Evolutionary conservation across 768 basidiomycete species (phyloP).

Genomic region (Neoboletus brunneissimus): DNA sequence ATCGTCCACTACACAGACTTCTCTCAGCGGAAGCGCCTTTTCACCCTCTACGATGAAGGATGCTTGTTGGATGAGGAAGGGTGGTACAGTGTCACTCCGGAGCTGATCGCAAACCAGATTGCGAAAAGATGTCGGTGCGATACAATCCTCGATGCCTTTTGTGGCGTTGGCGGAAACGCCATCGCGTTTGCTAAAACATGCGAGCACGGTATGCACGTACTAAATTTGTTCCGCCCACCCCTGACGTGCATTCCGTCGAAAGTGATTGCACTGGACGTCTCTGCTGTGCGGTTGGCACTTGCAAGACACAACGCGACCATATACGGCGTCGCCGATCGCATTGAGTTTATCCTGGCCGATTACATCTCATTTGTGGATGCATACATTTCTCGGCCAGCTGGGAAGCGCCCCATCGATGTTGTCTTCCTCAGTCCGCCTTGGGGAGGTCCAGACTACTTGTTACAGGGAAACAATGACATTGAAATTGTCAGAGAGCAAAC

Average conservation of each 20-base stretch:
- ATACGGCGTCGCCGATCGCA: constrained; percentile 92
- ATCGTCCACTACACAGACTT: constrained; percentile 58
- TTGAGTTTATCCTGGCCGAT: constrained; percentile 90
- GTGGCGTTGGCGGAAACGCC: constrained; percentile 96
- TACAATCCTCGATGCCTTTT: constrained; percentile 90
- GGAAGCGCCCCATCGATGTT: constrained; percentile 67
- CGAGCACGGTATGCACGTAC: constrained; percentile 68
- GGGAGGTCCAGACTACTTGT: constrained; percentile 81
- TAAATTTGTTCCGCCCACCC: background rate
- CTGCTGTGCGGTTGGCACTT: constrained; percentile 78
- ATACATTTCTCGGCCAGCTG: constrained; percentile 34
- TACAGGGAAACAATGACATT: constrained; percentile 12
- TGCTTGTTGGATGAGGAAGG: constrained; percentile 92
- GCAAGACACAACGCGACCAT: constrained; percentile 92
- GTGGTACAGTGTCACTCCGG: constrained; percentile 98
- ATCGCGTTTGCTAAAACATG: constrained; percentile 97
- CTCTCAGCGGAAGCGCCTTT: constrained; percentile 76
- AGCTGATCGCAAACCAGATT: constrained; percentile 87
- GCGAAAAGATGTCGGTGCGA: constrained; percentile 88
- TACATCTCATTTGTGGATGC: constrained; percentile 76
- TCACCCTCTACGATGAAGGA: constrained; percentile 76
- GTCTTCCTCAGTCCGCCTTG: constrained; percentile 95
- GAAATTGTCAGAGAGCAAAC: background rate
- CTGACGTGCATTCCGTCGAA: constrained; percentile 2
- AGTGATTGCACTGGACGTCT: constrained; percentile 95